Evolutionary conservation across 163 green algal genomes (phyloP).

Genomic region (Scenedesmus sp.): DNA sequence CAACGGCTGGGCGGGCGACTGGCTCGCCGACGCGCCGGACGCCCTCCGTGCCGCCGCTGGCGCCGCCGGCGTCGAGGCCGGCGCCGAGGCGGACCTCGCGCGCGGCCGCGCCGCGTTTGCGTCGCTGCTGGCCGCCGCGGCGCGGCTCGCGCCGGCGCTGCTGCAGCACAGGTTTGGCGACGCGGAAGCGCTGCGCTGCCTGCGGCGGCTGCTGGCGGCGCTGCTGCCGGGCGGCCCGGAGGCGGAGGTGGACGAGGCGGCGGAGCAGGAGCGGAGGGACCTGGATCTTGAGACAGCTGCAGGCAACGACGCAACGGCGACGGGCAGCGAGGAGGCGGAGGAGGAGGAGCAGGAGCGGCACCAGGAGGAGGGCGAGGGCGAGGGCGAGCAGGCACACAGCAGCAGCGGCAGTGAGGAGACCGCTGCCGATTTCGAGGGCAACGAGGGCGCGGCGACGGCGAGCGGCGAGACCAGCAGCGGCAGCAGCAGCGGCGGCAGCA

Average conservation of each 20-base stretch:
- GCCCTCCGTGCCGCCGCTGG: background rate
- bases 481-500: slow-evolving; percentile 19
- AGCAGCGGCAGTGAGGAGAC: background rate
- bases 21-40: slow-evolving; percentile 46
- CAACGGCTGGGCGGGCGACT: slow-evolving; percentile 43
- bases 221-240: slow-evolving; percentile 34
- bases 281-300: background rate
- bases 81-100: background rate
- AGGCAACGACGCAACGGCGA: slow-evolving; percentile 14
- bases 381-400: background rate
- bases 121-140: slow-evolving; percentile 11
- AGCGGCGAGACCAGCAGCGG: background rate
- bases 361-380: background rate
- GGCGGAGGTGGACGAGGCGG: background rate
- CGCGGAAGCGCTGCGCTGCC: slow-evolving; percentile 29
- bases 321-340: background rate
- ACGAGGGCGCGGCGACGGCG: background rate
- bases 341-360: background rate
- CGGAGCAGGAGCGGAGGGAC: background rate
- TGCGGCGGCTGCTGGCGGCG: slow-evolving; percentile 50
- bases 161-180: slow-evolving; percentile 36
- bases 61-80: background rate
- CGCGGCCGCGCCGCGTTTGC: slow-evolving; percentile 25
- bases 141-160: slow-evolving; percentile 19
- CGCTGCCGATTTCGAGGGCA: too few relatives aligned